Percentiles rank a stretch among this genome's conserved stretches.
Evolutionary conservation across 345 rosid species (phyloP).

Genomic region (Sisymbrium altissimum): DNA sequence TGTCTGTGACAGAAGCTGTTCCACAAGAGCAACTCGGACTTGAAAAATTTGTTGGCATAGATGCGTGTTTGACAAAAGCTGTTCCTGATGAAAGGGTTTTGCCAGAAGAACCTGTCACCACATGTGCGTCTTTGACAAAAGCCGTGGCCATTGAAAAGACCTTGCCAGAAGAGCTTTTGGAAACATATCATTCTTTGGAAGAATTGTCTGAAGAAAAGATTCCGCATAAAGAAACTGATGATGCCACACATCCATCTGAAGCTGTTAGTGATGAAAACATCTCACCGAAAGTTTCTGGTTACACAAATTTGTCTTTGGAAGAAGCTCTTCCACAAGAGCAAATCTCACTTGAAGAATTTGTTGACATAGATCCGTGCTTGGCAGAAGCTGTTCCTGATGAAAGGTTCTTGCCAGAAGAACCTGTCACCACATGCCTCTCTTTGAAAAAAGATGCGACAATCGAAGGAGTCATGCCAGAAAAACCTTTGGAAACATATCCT

Average conservation of each 20-base stretch:
- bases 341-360: constrained; percentile 1
- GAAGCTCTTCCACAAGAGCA: constrained; percentile 4
- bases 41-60: neutral
- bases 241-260: neutral
- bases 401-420: constrained; percentile 9
- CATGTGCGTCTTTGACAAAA: constrained; percentile 12
- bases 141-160: neutral
- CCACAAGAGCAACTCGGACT: neutral
- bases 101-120: constrained; percentile 6
- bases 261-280: neutral
- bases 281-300: neutral
- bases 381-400: constrained; percentile 6
- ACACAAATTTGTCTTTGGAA: neutral
- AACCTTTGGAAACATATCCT: neutral
- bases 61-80: neutral
- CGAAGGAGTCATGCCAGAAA: constrained; percentile 11
- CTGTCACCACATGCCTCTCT: constrained; percentile 3
- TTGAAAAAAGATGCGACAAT: neutral
- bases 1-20: constrained; percentile 1
- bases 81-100: neutral
- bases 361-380: neutral
- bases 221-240: neutral
- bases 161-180: constrained; percentile 11
- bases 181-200: neutral
- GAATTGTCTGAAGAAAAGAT: neutral